These are phyloP conservation scores for Exserohilum turcica DNA, from an alignment of 2,329 filamentous ascomycete species.

Conservation along the genomic window DNA sequence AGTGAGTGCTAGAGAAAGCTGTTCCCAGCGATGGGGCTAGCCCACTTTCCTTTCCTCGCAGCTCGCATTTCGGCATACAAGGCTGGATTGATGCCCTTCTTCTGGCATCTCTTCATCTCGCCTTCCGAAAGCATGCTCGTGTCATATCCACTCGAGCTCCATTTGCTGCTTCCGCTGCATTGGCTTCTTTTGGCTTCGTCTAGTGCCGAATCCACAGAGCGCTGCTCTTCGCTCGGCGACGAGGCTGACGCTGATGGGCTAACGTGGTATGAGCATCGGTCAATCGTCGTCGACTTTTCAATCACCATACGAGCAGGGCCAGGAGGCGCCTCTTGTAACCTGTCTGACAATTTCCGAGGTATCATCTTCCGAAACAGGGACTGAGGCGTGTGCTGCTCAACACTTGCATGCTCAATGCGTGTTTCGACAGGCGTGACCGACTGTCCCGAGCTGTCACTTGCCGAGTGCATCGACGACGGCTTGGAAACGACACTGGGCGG, in stretches of 20 bases:
- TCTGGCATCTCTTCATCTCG: slow-evolving; percentile 52
- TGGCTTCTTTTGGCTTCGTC: slow-evolving; percentile 15
- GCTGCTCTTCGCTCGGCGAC: slow-evolving; percentile 25
- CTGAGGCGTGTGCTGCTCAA: slow-evolving; percentile 23
- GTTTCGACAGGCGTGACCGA: slow-evolving; percentile 17
- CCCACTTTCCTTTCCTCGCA: slow-evolving; percentile 48
- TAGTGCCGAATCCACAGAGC: slow-evolving; percentile 15
- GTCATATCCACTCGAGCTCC: slow-evolving; percentile 50
- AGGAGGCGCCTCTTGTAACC: slow-evolving; percentile 17
- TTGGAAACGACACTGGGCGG: slow-evolving; percentile 18
- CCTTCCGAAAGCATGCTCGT: slow-evolving; percentile 46
- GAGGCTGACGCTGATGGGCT: slow-evolving; percentile 32
- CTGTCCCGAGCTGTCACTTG: slow-evolving; percentile 16
- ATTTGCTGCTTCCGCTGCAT: slow-evolving; percentile 36
- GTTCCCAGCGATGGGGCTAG: slow-evolving; percentile 44
- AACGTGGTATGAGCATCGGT: slow-evolving; percentile 41
- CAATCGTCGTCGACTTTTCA: slow-evolving; percentile 40
- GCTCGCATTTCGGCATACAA: slow-evolving; percentile 56
- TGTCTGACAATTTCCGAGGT: slow-evolving; percentile 15
- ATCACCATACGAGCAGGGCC: slow-evolving; percentile 33
- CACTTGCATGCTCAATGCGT: slow-evolving; percentile 14
- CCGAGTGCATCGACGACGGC: slow-evolving; percentile 12
- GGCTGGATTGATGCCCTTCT: slow-evolving; percentile 55
- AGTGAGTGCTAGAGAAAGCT: slow-evolving; percentile 39
- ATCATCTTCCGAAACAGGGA: slow-evolving; percentile 31